Evolutionary conservation across 1,284 basidiomycete species (phyloP).

Genomic region (Boletus sp.): DNA sequence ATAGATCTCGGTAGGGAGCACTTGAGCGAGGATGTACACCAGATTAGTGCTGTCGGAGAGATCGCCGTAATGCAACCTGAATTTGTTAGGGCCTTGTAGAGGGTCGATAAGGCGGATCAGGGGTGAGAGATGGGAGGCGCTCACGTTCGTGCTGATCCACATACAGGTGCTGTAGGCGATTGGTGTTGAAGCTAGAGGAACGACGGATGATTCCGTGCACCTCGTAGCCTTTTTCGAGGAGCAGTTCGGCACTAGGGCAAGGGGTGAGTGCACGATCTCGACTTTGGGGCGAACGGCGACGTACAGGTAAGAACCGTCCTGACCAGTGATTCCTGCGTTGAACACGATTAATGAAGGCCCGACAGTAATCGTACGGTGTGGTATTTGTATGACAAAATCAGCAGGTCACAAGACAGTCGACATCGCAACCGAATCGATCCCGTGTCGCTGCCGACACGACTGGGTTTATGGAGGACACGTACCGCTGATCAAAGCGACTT

Average conservation of each 20-base stretch:
- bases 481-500: slow-evolving; percentile 88
- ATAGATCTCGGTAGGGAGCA: slow-evolving; percentile 90
- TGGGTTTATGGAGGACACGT: slow-evolving; percentile 20
- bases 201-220: slow-evolving; percentile 92
- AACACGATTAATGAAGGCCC: slow-evolving; percentile 14
- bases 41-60: slow-evolving; percentile 90
- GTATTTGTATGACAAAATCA: not conserved
- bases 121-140: slow-evolving; percentile 22
- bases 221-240: slow-evolving; percentile 84
- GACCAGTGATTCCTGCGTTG: slow-evolving; percentile 78
- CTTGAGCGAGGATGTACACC: slow-evolving; percentile 88
- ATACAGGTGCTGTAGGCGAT: slow-evolving; percentile 85
- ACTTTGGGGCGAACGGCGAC: slow-evolving; percentile 22
- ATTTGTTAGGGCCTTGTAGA: slow-evolving; percentile 62
- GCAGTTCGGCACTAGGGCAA: slow-evolving; percentile 64
- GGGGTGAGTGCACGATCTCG: slow-evolving; percentile 15
- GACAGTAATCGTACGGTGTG: not conserved
- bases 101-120: slow-evolving; percentile 1
- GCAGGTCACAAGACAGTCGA: slow-evolving; percentile 5
- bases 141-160: slow-evolving; percentile 80
- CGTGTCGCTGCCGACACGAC: not conserved
- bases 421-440: not conserved
- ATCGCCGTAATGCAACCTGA: slow-evolving; percentile 89
- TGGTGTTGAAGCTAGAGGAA: slow-evolving; percentile 92
- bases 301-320: slow-evolving; percentile 87